phyloP scores from a whole-genome alignment of 2,329 filamentous ascomycete species.

The Trichoderma harzianum region DNA sequence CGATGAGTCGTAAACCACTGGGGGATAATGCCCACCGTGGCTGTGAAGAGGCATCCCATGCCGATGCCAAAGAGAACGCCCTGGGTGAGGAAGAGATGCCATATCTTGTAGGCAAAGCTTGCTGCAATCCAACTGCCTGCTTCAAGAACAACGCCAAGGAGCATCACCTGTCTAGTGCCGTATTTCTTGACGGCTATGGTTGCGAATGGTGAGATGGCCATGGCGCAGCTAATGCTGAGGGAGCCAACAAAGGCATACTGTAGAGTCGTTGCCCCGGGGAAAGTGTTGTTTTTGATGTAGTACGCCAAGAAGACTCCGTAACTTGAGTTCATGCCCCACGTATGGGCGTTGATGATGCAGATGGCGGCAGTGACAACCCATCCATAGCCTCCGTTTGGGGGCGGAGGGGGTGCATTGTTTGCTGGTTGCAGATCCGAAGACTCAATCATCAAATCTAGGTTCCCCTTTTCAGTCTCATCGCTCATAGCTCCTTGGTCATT shows the following conservation, averaged over 20 bases:
- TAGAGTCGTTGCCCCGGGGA: conserved; percentile 60
- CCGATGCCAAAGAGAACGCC: conserved; percentile 74
- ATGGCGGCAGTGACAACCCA: conserved; percentile 41
- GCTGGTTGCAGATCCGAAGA: not conserved
- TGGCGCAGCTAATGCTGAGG: conserved; percentile 42
- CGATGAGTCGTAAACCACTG: conserved; percentile 71
- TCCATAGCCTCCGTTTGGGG: conserved; percentile 59
- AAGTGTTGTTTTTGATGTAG: conserved; percentile 56
- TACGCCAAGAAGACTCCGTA: conserved; percentile 54
- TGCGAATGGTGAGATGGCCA: conserved; percentile 66
- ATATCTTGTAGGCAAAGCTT: conserved; percentile 64
- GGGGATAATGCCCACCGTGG: conserved; percentile 62
- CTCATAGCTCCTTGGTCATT: not conserved
- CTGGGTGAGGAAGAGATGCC: conserved; percentile 74
- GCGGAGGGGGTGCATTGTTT: conserved; percentile 27
- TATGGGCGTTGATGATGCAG: conserved; percentile 61
- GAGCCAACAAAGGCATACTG: conserved; percentile 73
- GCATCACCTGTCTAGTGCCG: conserved; percentile 62
- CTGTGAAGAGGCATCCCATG: conserved; percentile 73
- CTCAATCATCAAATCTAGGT: not conserved
- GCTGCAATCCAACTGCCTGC: conserved; percentile 64
- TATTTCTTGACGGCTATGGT: conserved; percentile 58
- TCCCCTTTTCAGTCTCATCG: conserved; percentile 3
- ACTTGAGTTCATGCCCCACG: conserved; percentile 66
- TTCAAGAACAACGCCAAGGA: conserved; percentile 63